A percentile compares a stretch with the other conserved stretches of the same genome.
phyloP scores from a whole-genome alignment of 495 filamentous ascomycete species.

The Penicillium riverlandense region DNA sequence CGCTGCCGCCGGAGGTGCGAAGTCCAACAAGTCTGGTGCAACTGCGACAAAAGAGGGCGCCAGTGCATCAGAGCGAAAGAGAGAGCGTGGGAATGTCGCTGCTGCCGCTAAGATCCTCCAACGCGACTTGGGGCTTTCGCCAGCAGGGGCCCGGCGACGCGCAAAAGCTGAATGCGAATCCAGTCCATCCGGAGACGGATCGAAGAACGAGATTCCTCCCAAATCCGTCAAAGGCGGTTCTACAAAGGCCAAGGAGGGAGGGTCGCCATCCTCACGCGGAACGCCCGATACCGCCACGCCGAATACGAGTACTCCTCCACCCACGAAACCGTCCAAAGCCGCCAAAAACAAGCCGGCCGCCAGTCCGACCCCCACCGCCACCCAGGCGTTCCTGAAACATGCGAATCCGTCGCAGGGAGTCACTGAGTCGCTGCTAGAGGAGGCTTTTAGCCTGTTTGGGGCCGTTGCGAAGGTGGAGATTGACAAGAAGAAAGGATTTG shows the following conservation, averaged over 20 bases:
- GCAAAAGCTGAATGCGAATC: slow-evolving; percentile 16
- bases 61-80: slow-evolving; percentile 40
- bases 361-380: slow-evolving; percentile 45
- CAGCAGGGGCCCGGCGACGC: slow-evolving; percentile 43
- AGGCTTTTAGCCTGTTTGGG: slow-evolving; percentile 65
- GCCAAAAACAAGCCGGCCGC: slow-evolving; percentile 25
- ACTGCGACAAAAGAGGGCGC: slow-evolving; percentile 27
- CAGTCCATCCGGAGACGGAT: slow-evolving; percentile 22
- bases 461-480: slow-evolving; percentile 73
- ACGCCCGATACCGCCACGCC: slow-evolving; percentile 17
- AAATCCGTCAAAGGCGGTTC: slow-evolving; percentile 10
- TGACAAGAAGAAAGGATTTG: slow-evolving; percentile 87
- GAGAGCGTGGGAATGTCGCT: slow-evolving; percentile 64
- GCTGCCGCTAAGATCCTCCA: slow-evolving; percentile 82
- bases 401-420: slow-evolving; percentile 88
- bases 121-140: slow-evolving; percentile 78
- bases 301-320: slow-evolving; percentile 20
- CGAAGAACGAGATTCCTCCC: slow-evolving; percentile 17
- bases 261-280: slow-evolving; percentile 18
- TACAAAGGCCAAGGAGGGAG: slow-evolving; percentile 16
- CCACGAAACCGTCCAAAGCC: slow-evolving; percentile 24
- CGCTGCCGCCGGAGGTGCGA: slow-evolving; percentile 41
- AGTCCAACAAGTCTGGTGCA: slow-evolving; percentile 18
- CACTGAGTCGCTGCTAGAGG: slow-evolving; percentile 67
- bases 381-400: slow-evolving; percentile 87